A percentile compares a stretch with the other conserved stretches of the same genome.
These are phyloP conservation scores for Pyricularia pennisetigena DNA, from an alignment of 2,329 filamentous ascomycete species.

Conservation along the genomic window DNA sequence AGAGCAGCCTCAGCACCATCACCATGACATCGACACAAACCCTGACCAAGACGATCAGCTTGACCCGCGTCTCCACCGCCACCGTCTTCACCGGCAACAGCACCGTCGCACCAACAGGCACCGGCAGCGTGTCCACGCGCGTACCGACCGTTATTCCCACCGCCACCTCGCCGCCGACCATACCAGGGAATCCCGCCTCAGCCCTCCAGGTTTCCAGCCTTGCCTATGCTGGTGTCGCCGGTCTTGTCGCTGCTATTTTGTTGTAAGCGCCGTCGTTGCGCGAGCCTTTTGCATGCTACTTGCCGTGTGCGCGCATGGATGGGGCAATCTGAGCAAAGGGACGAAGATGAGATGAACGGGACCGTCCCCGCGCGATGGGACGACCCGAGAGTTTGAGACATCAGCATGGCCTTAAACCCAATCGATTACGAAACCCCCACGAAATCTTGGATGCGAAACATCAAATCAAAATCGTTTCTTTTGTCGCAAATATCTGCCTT, in stretches of 20 bases:
- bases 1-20: constrained; percentile 28
- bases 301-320: neutral
- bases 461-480: constrained; percentile 16
- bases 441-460: constrained; percentile 19
- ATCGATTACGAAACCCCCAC: constrained; percentile 3
- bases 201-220: constrained; percentile 32
- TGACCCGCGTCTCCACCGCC: constrained; percentile 24
- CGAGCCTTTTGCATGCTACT: neutral
- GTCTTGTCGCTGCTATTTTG: constrained; percentile 23
- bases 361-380: neutral
- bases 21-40: constrained; percentile 42
- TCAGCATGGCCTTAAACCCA: neutral
- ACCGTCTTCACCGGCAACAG: constrained; percentile 18
- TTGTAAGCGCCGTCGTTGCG: neutral
- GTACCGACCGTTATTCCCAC: constrained; percentile 11
- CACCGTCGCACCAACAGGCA: constrained; percentile 17
- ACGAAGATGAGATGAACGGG: neutral
- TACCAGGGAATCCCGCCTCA: constrained; percentile 18
- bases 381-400: neutral
- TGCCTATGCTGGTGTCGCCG: constrained; percentile 38
- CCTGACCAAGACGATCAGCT: constrained; percentile 33
- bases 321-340: neutral
- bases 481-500: constrained; percentile 10
- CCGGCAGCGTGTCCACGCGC: constrained; percentile 10
- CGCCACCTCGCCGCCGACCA: constrained; percentile 14